Conservation (phyloP, 176 grass and related monocot genomes). For the Triticum aestivum region DNA sequence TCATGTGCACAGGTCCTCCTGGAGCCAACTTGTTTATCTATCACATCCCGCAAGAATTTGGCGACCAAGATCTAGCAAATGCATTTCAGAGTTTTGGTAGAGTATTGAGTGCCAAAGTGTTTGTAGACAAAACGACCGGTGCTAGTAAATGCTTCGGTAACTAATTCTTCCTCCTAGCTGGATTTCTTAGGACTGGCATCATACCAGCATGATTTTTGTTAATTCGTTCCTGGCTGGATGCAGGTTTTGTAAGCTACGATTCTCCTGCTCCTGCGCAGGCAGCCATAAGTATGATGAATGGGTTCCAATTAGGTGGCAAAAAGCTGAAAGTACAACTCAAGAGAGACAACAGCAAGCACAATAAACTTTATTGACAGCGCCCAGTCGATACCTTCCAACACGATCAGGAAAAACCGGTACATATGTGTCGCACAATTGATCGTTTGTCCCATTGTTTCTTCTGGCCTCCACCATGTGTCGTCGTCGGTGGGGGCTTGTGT, state of each 20-base stretch:
- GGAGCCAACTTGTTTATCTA: conserved; percentile 90
- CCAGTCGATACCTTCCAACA: not conserved
- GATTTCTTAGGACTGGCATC: not conserved
- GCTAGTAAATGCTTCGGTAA: conserved; percentile 99
- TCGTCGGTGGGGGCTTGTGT: conserved; percentile 35
- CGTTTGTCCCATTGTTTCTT: conserved; percentile 50
- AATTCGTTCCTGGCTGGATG: conserved; percentile 23
- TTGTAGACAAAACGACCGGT: conserved; percentile 97
- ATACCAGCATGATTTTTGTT: conserved; percentile 29
- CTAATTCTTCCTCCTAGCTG: conserved; percentile 6
- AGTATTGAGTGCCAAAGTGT: conserved; percentile 96
- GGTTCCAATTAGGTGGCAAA: conserved; percentile 86
- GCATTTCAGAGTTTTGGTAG: conserved; percentile 88
- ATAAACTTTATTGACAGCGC: conserved; percentile 62
- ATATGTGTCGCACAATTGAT: conserved; percentile 60
- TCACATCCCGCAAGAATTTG: conserved; percentile 85
- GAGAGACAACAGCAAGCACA: conserved; percentile 91
- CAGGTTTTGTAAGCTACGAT: conserved; percentile 98
- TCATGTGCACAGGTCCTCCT: conserved; percentile 57
- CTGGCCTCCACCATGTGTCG: conserved; percentile 23
- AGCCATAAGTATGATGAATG: conserved; percentile 86
- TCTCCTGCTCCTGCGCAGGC: conserved; percentile 65
- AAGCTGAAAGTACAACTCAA: conserved; percentile 99
- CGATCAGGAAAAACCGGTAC: conserved; percentile 48
- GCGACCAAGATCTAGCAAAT: conserved; percentile 77